Evolutionary conservation across 2,329 filamentous ascomycete species (phyloP).

Genomic region (Aspergillus hiratsukae): DNA sequence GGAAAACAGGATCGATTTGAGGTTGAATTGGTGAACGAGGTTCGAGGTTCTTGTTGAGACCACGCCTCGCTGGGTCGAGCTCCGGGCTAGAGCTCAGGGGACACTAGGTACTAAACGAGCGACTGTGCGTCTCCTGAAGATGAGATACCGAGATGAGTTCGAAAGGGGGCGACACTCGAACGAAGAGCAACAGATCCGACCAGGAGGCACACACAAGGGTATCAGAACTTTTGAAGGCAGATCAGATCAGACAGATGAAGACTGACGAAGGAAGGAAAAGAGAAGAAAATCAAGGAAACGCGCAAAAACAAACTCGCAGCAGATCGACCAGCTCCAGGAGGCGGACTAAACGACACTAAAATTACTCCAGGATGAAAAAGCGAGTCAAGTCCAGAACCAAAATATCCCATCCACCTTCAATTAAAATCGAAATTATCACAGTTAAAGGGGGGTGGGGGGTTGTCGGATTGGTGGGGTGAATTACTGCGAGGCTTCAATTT

Average conservation of each 20-base stretch:
- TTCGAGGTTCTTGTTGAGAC: too few relatives aligned
- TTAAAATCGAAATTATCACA: neutral
- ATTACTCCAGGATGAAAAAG: neutral
- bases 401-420: neutral
- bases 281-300: neutral
- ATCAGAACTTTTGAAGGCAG: neutral
- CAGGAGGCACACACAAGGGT: neutral
- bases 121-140: neutral
- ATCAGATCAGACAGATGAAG: neutral
- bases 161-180: neutral
- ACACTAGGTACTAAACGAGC: neutral
- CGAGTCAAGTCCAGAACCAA: neutral
- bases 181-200: neutral
- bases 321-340: too few relatives aligned
- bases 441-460: constrained; percentile 3
- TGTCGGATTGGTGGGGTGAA: neutral
- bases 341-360: too few relatives aligned
- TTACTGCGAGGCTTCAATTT: neutral
- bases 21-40: too few relatives aligned
- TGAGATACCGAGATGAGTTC: too few relatives aligned
- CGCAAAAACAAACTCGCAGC: neutral
- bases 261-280: neutral
- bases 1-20: too few relatives aligned
- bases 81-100: neutral
- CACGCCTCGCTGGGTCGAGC: too few relatives aligned